Conservation (phyloP, 768 basidiomycete species). For the Podaxis sp. region DNA sequence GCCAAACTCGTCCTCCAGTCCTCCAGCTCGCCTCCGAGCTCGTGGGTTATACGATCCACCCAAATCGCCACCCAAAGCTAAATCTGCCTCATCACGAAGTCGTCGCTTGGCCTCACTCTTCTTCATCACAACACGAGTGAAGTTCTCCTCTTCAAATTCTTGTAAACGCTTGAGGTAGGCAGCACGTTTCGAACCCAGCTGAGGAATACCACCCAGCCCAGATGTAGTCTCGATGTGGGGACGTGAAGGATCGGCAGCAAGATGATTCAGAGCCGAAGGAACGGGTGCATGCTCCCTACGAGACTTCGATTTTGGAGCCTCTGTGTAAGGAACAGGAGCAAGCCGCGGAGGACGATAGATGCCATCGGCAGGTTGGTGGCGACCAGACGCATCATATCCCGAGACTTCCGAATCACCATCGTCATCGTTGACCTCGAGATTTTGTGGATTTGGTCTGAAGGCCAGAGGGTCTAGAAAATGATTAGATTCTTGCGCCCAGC, state of each 20-base stretch:
- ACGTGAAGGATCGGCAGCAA: constrained; percentile 61
- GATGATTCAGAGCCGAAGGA: constrained; percentile 62
- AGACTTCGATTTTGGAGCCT: constrained; percentile 42
- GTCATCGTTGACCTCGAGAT: constrained; percentile 41
- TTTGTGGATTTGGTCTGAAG: constrained; percentile 87
- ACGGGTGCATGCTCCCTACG: constrained; percentile 48
- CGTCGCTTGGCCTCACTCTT: constrained; percentile 79
- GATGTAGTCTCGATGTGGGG: constrained; percentile 71
- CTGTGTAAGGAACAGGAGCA: constrained; percentile 82
- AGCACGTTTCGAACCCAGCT: constrained; percentile 61
- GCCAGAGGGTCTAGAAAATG: constrained; percentile 71
- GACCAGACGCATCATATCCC: constrained; percentile 11
- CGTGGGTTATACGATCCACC: constrained; percentile 39
- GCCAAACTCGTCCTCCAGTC: constrained; percentile 80
- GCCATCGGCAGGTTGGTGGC: constrained; percentile 28
- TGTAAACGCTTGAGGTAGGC: constrained; percentile 75
- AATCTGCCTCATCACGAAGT: constrained; percentile 75
- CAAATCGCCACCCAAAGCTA: constrained; percentile 77
- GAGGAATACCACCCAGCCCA: constrained; percentile 61
- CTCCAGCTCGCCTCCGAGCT: constrained; percentile 58
- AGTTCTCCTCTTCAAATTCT: constrained; percentile 93
- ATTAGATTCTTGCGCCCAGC: neutral
- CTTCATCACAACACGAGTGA: constrained; percentile 85
- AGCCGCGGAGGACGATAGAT: constrained; percentile 85
- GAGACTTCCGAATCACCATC: constrained; percentile 14